A percentile compares a stretch with the other conserved stretches of the same genome.
Conservation (phyloP, 371 early-diverging fungal genomes). For the Zancudomyces culisetae region DNA sequence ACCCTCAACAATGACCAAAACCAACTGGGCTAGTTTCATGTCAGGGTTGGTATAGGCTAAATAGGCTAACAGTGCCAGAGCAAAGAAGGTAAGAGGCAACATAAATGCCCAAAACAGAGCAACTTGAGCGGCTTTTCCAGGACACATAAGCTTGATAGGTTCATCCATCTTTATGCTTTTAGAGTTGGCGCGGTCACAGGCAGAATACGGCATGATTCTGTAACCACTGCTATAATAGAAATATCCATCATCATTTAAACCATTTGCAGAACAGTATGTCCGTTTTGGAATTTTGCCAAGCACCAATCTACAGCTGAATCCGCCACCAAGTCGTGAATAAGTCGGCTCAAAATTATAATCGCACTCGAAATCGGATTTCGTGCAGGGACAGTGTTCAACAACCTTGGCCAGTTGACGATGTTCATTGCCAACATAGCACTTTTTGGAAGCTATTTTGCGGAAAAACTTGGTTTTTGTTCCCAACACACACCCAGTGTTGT, state of each 20-base stretch:
- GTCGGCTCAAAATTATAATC: slow-evolving; percentile 46
- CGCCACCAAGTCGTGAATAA: slow-evolving; percentile 9
- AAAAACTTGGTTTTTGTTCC: slow-evolving; percentile 55
- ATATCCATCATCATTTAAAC: neutral
- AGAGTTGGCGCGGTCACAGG: slow-evolving; percentile 23
- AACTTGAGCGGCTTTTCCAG: slow-evolving; percentile 29
- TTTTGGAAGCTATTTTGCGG: slow-evolving; percentile 47
- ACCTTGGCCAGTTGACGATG: slow-evolving; percentile 36
- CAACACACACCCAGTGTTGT: slow-evolving; percentile 34
- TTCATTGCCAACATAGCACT: slow-evolving; percentile 63
- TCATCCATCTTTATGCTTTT: slow-evolving; percentile 35
- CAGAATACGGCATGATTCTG: slow-evolving; percentile 53
- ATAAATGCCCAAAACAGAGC: slow-evolving; percentile 26
- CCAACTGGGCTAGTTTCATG: neutral
- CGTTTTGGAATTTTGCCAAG: slow-evolving; percentile 32
- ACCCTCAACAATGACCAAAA: neutral
- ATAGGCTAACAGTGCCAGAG: slow-evolving; percentile 14
- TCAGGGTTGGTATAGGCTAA: slow-evolving; percentile 1
- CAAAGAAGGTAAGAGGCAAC: slow-evolving; percentile 21
- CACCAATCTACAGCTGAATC: slow-evolving; percentile 39
- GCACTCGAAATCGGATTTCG: slow-evolving; percentile 70
- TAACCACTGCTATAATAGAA: slow-evolving; percentile 41
- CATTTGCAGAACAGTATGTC: slow-evolving; percentile 26
- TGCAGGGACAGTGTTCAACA: slow-evolving; percentile 51
- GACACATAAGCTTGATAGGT: slow-evolving; percentile 41